A percentile compares a stretch with the other conserved stretches of the same genome.
phyloP scores from a whole-genome alignment of 164 flowering plant species.

The Malania oleifera region DNA sequence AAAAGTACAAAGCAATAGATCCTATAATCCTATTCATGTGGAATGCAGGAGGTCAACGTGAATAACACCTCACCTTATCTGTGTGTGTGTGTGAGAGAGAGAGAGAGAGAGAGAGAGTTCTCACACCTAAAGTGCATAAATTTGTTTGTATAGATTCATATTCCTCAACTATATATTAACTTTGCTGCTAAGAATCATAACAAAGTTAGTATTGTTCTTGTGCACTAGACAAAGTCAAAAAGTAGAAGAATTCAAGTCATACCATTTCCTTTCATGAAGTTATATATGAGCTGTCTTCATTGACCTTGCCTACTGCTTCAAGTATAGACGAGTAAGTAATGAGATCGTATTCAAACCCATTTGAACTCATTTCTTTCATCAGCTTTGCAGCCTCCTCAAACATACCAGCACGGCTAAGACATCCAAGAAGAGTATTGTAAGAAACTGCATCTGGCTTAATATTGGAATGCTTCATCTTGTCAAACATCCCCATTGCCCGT shows the following conservation, averaged over 20 bases:
- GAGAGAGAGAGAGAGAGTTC: too few relatives aligned
- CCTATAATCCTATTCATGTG: too few relatives aligned
- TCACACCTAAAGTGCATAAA: too few relatives aligned
- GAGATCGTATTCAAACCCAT: slow-evolving; percentile 75
- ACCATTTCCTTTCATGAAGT: slow-evolving; percentile 9
- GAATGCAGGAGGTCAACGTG: too few relatives aligned
- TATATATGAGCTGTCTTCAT: slow-evolving; percentile 33
- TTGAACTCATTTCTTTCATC: slow-evolving; percentile 77
- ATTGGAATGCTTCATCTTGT: slow-evolving; percentile 59
- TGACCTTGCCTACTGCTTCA: slow-evolving; percentile 83
- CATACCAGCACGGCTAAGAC: slow-evolving; percentile 91
- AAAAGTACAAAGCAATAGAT: too few relatives aligned
- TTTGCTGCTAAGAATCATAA: too few relatives aligned
- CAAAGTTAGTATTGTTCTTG: too few relatives aligned
- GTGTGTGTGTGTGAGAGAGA: too few relatives aligned
- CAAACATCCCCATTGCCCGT: slow-evolving; percentile 72
- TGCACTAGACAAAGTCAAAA: too few relatives aligned
- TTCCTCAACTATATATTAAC: too few relatives aligned
- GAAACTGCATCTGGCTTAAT: slow-evolving; percentile 84
- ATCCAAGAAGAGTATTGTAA: slow-evolving; percentile 82
- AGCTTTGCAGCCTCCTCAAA: slow-evolving; percentile 89
- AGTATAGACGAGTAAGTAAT: slow-evolving; percentile 90
- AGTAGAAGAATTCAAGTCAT: slow-evolving; percentile 3
- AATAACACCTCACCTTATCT: too few relatives aligned
- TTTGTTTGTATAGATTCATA: too few relatives aligned